Conservation (phyloP, 1,284 basidiomycete species). For the Calocybe gambosa region DNA sequence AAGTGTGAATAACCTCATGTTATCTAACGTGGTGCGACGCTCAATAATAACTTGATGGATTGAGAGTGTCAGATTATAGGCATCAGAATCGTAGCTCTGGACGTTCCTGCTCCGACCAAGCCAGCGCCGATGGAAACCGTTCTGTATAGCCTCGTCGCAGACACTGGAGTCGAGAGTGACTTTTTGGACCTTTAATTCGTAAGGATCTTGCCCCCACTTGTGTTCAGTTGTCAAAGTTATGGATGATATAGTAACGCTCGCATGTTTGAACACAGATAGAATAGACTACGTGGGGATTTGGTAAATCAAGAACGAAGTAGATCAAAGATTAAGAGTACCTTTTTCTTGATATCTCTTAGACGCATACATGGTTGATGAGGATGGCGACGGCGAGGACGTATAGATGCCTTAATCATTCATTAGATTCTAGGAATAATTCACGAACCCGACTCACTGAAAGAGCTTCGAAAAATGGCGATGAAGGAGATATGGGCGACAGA, state of each 20-base stretch:
- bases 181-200: constrained; percentile 37
- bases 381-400: constrained; percentile 28
- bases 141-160: constrained; percentile 38
- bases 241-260: constrained; percentile 29
- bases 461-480: constrained; percentile 38
- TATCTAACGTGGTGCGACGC: constrained; percentile 28
- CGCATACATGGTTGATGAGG: constrained; percentile 26
- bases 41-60: constrained; percentile 32
- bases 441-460: constrained; percentile 35
- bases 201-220: constrained; percentile 25
- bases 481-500: constrained; percentile 24
- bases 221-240: constrained; percentile 28
- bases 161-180: constrained; percentile 29
- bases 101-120: constrained; percentile 37
- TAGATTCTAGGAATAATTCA: not conserved
- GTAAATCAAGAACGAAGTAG: not conserved
- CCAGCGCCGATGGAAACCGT: constrained; percentile 44
- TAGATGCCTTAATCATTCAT: constrained; percentile 26
- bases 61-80: constrained; percentile 40
- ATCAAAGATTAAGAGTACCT: constrained; percentile 22
- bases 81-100: constrained; percentile 36
- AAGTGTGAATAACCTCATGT: constrained; percentile 41
- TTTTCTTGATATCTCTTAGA: constrained; percentile 30
- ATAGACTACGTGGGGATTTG: constrained; percentile 27
- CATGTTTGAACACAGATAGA: constrained; percentile 30